A percentile compares a stretch with the other conserved stretches of the same genome.
Evolutionary conservation across 1,284 basidiomycete species (phyloP).

Genomic region (Cutaneotrichosporon cutaneum): DNA sequence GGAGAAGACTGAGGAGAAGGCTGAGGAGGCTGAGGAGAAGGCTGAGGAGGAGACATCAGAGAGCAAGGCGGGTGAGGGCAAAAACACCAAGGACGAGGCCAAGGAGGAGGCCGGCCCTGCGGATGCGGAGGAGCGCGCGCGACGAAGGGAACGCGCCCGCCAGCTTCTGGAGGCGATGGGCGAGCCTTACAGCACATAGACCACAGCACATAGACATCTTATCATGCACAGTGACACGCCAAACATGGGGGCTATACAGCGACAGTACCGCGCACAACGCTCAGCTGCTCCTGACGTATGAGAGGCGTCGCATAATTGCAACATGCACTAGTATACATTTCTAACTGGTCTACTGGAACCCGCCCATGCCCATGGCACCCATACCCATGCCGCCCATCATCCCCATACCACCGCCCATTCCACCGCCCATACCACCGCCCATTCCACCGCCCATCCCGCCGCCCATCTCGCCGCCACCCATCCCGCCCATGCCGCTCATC

Average conservation of each 20-base stretch:
- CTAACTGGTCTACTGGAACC: constrained; percentile 1
- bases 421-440: not conserved
- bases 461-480: not conserved
- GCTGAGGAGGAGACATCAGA: not conserved
- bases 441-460: not conserved
- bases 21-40: constrained; percentile 9
- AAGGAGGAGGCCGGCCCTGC: constrained; percentile 12
- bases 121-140: constrained; percentile 3
- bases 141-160: constrained; percentile 25
- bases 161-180: constrained; percentile 25
- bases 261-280: too few relatives aligned
- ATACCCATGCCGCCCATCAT: constrained; percentile 8
- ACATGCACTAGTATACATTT: constrained; percentile 4
- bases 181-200: constrained; percentile 4
- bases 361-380: constrained; percentile 11
- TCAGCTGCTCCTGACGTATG: not conserved
- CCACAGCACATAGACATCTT: not conserved
- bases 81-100: constrained; percentile 10
- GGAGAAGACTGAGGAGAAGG: not conserved
- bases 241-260: too few relatives aligned
- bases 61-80: not conserved
- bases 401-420: not conserved
- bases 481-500: not conserved
- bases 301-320: not conserved
- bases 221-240: not conserved